Evolutionary conservation across 306 rosid species (phyloP), one percentile per base, ranked within the genome.

Genomic region (Cicer yamashitae): DNA sequence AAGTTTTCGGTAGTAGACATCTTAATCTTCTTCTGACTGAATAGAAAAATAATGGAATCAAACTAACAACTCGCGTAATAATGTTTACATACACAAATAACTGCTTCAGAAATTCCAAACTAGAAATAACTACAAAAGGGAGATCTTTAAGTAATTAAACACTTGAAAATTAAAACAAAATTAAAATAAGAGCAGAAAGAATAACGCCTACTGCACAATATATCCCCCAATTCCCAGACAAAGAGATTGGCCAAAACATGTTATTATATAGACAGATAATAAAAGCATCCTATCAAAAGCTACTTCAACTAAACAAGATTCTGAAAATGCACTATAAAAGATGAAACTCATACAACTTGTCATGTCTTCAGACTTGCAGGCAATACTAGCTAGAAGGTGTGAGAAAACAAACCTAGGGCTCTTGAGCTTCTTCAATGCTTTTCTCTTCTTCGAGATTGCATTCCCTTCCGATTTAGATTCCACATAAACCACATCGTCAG

Each of bases 11-110:
- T 1, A n/a, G 83, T 64, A 67, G 84, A 81, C 79, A 77, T 77
- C 78, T 85, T 92, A 78, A 44, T 90, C 88, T 84, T 90, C 91
- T 92, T 92, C 87, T 80, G 81, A 85, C 98, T 92, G 83, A 46
- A 82, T 17, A 44, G 46, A 72, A 71, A 54, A 67, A 82, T 10
- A 80, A 83, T 20, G 43, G 58, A 71, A 75, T 61, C 50, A 52
- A 70, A 61, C 64, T 50, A 86, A 39, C 52, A 71, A 58, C 69
- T 57, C 62, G 9, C 10, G 40, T 38, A 71, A 53, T 25, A 71
- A 75, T 60, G 46, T 37, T 48, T 72, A 38, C 17, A 62, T n/a
- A 40, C 25, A 47, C 61, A 48, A 14, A 75, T 4, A 78, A 75
- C 34, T 59, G 66, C 64, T 71, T 45, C 22, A 37, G 13, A 75